phyloP scores from a whole-genome alignment of 202 grass and related monocot species.

The Alloteropsis angusta region DNA sequence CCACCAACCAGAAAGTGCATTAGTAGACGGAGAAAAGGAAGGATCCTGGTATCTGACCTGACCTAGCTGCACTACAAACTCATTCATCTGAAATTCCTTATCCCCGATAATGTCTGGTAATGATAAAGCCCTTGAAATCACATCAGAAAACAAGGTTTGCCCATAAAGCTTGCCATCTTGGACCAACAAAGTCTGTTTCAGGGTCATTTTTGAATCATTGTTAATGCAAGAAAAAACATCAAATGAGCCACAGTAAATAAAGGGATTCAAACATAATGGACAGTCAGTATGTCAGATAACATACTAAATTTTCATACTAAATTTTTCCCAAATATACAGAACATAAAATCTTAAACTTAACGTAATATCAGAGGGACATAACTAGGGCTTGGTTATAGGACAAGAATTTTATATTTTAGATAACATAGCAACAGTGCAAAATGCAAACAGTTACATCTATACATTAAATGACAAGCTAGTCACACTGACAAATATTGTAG shows the following conservation, averaged over 20 bases:
- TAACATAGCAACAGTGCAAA: neutral
- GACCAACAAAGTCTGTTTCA: slow-evolving; percentile 66
- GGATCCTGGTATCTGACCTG: slow-evolving; percentile 57
- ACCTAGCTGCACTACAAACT: slow-evolving; percentile 88
- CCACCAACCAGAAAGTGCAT: neutral
- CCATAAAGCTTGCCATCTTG: slow-evolving; percentile 91
- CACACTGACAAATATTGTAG: neutral
- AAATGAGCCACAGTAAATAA: slow-evolving; percentile 12
- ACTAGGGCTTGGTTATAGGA: neutral
- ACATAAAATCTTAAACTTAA: slow-evolving; percentile 8
- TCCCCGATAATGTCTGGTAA: slow-evolving; percentile 74
- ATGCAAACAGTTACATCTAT: neutral
- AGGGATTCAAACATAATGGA: neutral
- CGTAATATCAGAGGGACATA: neutral
- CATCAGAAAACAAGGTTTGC: slow-evolving; percentile 62
- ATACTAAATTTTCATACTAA: neutral
- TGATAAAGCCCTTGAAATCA: slow-evolving; percentile 78
- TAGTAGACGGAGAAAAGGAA: neutral
- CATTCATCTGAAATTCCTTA: slow-evolving; percentile 90
- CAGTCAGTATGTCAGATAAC: neutral
- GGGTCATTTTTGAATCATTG: slow-evolving; percentile 22
- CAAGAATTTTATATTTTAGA: neutral
- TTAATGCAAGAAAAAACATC: slow-evolving; percentile 21
- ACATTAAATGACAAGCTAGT: neutral
- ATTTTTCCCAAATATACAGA: neutral